Base-by-base conservation (phyloP, 805 yeast species). In the Starmerella gropengiesseri region DNA sequence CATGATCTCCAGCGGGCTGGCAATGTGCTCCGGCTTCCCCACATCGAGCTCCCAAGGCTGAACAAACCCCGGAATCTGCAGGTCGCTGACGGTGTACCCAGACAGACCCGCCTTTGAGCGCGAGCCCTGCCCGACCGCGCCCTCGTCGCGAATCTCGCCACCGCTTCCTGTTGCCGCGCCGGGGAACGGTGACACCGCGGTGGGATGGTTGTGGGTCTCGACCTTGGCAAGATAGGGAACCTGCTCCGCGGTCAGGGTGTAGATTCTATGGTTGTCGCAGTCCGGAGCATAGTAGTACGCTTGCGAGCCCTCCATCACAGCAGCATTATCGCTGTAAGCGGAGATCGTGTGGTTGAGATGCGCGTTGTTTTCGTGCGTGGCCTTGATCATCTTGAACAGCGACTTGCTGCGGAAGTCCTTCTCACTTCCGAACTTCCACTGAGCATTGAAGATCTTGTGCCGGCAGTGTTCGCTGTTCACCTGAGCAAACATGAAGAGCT, bases 101-200 rank as follows among this genome's bases (percentile, higher is more conserved):
- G 94, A 71, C 48, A 91, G 70, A 43, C 99, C 99, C 59, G 96
- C 94, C 66, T 91, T 89, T 33, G 97, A 76, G 63, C 85, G 85
- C 20, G 97, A 89, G 35, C 99, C 99, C 62, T 96, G 77, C 50
- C 99, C 99, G 20, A 91, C 95, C 23, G 99, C 98, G 67, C 96
- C 98, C 68, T 91, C 99, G 64, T 91, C 99, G 72, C 99, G 83
- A 58, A 91, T 91, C 66, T 91, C 99, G 69, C 99, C 99, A 62
- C 99, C 99, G 9, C 97, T 87, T 50, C 99, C 99, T 12, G 99
- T 91, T 32, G 99, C 94, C 25, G 99, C 99, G 63, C 99, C 99
- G 3, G 98, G 87, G 66, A 85, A 91, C 31, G 99, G 99, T 19
- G 97, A 89, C 5, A 91, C 96, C 1, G 98, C 98, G 20, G 99